Conservation (phyloP, 495 filamentous ascomycete species). For the Neurospora sp. region DNA sequence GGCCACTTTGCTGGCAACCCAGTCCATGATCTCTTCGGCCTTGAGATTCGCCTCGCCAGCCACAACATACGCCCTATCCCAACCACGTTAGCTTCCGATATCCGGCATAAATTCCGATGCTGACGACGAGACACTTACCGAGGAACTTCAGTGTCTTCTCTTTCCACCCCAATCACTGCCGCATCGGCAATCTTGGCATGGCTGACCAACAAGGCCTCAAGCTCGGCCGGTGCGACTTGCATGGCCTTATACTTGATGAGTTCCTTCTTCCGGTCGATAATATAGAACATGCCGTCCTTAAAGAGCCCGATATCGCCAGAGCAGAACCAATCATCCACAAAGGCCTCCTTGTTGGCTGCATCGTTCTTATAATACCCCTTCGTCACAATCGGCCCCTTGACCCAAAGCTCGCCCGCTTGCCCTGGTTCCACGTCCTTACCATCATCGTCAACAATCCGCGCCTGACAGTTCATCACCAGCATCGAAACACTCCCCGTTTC, state of each 20-base stretch:
- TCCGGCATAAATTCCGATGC: background rate
- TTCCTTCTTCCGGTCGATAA: slow-evolving; percentile 67
- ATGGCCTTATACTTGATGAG: slow-evolving; percentile 47
- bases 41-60: slow-evolving; percentile 14
- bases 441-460: slow-evolving; percentile 29
- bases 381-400: slow-evolving; percentile 46
- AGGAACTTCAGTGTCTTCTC: slow-evolving; percentile 62
- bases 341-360: slow-evolving; percentile 48
- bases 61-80: slow-evolving; percentile 58
- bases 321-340: slow-evolving; percentile 54
- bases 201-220: slow-evolving; percentile 61
- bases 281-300: slow-evolving; percentile 35
- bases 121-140: slow-evolving; percentile 9
- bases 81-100: background rate
- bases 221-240: slow-evolving; percentile 70
- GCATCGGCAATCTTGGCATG: slow-evolving; percentile 65
- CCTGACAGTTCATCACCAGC: slow-evolving; percentile 49
- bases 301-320: slow-evolving; percentile 59
- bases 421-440: slow-evolving; percentile 35
- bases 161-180: slow-evolving; percentile 65
- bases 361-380: slow-evolving; percentile 60
- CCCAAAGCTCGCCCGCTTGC: slow-evolving; percentile 23
- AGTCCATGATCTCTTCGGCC: slow-evolving; percentile 18
- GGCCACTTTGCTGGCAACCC: slow-evolving; percentile 43
- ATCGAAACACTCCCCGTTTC: slow-evolving; percentile 17